These are phyloP conservation scores for Euphrasia arctica DNA, from an alignment of 305 asterid species.

Conservation along the genomic window DNA sequence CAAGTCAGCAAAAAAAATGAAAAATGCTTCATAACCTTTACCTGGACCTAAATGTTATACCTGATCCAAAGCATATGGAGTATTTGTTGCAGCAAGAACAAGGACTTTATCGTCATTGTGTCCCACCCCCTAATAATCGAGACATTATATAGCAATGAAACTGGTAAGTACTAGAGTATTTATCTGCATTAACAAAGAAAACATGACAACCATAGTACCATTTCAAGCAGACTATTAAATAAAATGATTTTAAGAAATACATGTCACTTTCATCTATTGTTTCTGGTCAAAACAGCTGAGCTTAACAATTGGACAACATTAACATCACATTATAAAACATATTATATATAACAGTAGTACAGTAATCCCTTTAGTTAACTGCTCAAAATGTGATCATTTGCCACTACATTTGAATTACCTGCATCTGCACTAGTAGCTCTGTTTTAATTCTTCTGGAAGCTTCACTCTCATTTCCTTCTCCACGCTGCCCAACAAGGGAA, in stretches of 20 bases:
- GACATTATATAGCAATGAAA: conserved; percentile 21
- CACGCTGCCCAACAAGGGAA: conserved; percentile 92
- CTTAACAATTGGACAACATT: neutral
- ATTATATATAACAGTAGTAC: neutral
- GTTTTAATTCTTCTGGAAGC: conserved; percentile 96
- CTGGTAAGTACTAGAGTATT: conserved; percentile 19
- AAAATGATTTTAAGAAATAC: neutral
- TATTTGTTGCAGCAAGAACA: conserved; percentile 97
- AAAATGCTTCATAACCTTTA: neutral
- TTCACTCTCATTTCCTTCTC: conserved; percentile 98
- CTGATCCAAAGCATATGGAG: conserved; percentile 97
- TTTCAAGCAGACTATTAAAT: conserved; percentile 8
- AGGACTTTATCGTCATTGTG: conserved; percentile 98
- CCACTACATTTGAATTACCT: conserved; percentile 50
- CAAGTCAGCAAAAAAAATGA: conserved; percentile 1
- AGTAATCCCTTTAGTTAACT: neutral
- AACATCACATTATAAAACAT: conserved; percentile 1
- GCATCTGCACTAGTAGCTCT: conserved; percentile 96
- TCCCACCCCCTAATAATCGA: conserved; percentile 74
- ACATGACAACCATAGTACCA: conserved; percentile 8
- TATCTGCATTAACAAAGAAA: conserved; percentile 11
- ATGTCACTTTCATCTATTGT: neutral
- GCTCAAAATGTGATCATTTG: neutral
- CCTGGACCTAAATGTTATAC: conserved; percentile 27
- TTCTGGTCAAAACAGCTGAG: neutral